Percentiles rank a stretch among this genome's conserved stretches.
Evolutionary conservation across 2,329 filamentous ascomycete genomes (phyloP).

Genomic region (Leptographium procerum): DNA sequence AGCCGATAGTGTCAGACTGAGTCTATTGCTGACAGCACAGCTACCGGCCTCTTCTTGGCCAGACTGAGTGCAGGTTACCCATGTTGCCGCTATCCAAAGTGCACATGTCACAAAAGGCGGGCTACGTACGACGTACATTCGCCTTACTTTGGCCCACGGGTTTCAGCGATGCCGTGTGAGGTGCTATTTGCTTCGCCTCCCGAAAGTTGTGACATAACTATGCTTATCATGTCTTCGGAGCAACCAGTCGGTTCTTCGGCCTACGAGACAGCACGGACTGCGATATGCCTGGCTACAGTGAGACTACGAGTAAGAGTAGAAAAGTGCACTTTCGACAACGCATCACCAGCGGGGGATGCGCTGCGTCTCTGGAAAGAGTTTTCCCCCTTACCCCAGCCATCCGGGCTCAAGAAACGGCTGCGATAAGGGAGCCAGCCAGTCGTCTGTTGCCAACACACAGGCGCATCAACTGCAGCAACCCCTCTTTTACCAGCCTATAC

Average conservation of each 20-base stretch:
- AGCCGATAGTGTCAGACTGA: not conserved
- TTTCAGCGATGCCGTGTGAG: not conserved
- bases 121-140: too few relatives aligned
- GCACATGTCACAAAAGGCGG: not conserved
- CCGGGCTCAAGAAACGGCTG: not conserved
- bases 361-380: not conserved
- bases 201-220: not conserved
- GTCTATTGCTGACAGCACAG: not conserved
- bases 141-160: not conserved
- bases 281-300: too few relatives aligned
- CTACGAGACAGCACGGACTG: too few relatives aligned
- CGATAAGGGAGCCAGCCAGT: not conserved
- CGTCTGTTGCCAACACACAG: constrained; percentile 4
- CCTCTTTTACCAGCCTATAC: not conserved
- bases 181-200: not conserved
- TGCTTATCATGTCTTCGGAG: too few relatives aligned
- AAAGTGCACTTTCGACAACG: not conserved
- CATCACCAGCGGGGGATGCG: not conserved
- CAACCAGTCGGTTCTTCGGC: too few relatives aligned
- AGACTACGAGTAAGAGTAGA: not conserved
- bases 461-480: not conserved
- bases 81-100: not conserved
- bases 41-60: too few relatives aligned
- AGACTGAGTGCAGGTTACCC: not conserved
- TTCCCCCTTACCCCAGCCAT: too few relatives aligned